Percentiles rank a stretch among this genome's conserved stretches.
Evolutionary conservation across 768 basidiomycete species (phyloP).

Genomic region (Phlegmacium glaucopus): DNA sequence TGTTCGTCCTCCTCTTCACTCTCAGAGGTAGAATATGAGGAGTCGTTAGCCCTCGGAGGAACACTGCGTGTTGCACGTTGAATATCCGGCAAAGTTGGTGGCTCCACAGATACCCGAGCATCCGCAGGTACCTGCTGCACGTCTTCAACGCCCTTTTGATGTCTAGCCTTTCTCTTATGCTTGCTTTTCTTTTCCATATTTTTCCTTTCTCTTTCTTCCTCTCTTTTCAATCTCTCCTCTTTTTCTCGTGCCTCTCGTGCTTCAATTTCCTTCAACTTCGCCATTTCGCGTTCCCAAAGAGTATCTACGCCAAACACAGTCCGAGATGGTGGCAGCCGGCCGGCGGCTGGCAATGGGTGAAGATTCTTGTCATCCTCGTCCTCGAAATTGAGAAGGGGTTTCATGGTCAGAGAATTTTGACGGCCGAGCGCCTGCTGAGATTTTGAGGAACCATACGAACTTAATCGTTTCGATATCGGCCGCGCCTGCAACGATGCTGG

Average conservation of each 20-base stretch:
- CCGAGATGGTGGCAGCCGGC: slow-evolving; percentile 32
- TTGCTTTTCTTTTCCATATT: slow-evolving; percentile 45
- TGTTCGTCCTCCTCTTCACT: slow-evolving; percentile 31
- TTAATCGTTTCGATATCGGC: slow-evolving; percentile 44
- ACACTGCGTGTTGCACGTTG: slow-evolving; percentile 34
- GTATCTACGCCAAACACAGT: slow-evolving; percentile 95
- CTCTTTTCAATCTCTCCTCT: slow-evolving; percentile 44
- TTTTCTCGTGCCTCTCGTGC: slow-evolving; percentile 57
- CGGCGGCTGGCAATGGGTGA: slow-evolving; percentile 19
- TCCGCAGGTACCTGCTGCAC: slow-evolving; percentile 9
- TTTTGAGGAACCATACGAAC: slow-evolving; percentile 39
- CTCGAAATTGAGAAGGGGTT: slow-evolving; percentile 67
- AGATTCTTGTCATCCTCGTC: slow-evolving; percentile 43
- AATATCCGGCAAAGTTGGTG: slow-evolving; percentile 43
- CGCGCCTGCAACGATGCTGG: slow-evolving; percentile 52
- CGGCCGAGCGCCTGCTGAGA: slow-evolving; percentile 35
- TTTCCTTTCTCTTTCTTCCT: slow-evolving; percentile 43
- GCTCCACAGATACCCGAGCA: slow-evolving; percentile 17
- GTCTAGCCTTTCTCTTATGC: slow-evolving; percentile 43
- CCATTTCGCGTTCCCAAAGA: slow-evolving; percentile 89
- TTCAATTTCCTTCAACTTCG: slow-evolving; percentile 75
- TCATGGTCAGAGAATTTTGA: slow-evolving; percentile 49
- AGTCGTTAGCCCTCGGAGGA: slow-evolving; percentile 35
- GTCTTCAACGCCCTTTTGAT: slow-evolving; percentile 12
- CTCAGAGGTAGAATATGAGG: slow-evolving; percentile 50